Percentiles rank a stretch among this genome's conserved stretches.
Conservation (phyloP, 1,139 yeast genomes). For the Candida sojae region DNA sequence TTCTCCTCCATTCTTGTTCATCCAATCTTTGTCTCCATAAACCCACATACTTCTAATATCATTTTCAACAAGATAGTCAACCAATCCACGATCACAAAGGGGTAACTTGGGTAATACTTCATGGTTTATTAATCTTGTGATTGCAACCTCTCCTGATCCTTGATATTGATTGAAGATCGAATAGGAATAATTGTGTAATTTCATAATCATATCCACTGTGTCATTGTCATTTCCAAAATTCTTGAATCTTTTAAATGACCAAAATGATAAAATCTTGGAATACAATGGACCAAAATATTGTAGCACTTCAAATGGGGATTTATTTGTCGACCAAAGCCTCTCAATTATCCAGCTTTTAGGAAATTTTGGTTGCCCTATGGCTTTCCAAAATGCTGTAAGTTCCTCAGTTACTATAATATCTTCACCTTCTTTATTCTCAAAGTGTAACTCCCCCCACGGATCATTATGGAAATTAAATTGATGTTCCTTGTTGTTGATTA, state of each 20-base stretch:
- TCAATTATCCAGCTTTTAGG: slow-evolving; percentile 36
- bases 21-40: slow-evolving; percentile 50
- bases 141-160: slow-evolving; percentile 49
- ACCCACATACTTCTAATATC: slow-evolving; percentile 34
- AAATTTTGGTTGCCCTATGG: slow-evolving; percentile 41
- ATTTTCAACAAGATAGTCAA: slow-evolving; percentile 27
- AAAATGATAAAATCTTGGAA: slow-evolving; percentile 41
- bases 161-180: slow-evolving; percentile 48
- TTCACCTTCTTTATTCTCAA: slow-evolving; percentile 19
- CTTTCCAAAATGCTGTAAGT: slow-evolving; percentile 38
- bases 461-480: slow-evolving; percentile 39
- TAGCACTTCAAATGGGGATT: slow-evolving; percentile 43
- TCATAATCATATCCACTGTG: slow-evolving; percentile 26
- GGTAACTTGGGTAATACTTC: slow-evolving; percentile 44
- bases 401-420: slow-evolving; percentile 19
- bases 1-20: slow-evolving; percentile 44
- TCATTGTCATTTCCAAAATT: slow-evolving; percentile 22
- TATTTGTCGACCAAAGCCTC: slow-evolving; percentile 40
- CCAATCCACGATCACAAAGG: slow-evolving; percentile 42
- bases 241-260: slow-evolving; percentile 45
- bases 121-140: slow-evolving; percentile 42
- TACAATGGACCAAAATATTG: slow-evolving; percentile 43
- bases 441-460: slow-evolving; percentile 29
- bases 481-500: slow-evolving; percentile 31
- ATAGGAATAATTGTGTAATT: slow-evolving; percentile 43